Evolutionary conservation across 1,139 yeast species (phyloP).

Genomic region (Pichia sp.): DNA sequence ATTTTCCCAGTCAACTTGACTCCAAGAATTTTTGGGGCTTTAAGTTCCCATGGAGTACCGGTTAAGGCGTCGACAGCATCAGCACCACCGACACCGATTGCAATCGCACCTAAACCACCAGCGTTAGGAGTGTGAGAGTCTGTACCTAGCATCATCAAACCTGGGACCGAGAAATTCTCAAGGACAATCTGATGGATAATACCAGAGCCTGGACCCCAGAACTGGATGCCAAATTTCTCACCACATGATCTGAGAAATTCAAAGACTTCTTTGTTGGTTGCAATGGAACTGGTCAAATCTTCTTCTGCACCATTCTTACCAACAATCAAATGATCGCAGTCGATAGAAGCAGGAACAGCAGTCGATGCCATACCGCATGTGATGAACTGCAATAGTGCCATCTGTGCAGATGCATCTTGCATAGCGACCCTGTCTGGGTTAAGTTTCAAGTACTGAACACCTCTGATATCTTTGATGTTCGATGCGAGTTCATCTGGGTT

Average conservation of each 20-base stretch:
- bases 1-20: slow-evolving; percentile 84
- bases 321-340: slow-evolving; percentile 95
- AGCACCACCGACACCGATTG: slow-evolving; percentile 99
- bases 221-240: slow-evolving; percentile 88
- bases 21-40: slow-evolving; percentile 91
- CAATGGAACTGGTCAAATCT: slow-evolving; percentile 71
- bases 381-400: slow-evolving; percentile 95
- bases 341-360: slow-evolving; percentile 91
- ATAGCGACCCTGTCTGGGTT: slow-evolving; percentile 98
- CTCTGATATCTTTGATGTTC: slow-evolving; percentile 61
- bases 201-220: slow-evolving; percentile 99
- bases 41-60: slow-evolving; percentile 98
- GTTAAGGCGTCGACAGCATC: slow-evolving; percentile 97
- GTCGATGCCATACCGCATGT: slow-evolving; percentile 86
- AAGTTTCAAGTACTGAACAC: slow-evolving; percentile 78
- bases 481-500: slow-evolving; percentile 72
- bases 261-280: slow-evolving; percentile 88
- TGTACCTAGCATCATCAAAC: slow-evolving; percentile 93
- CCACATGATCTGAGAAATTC: slow-evolving; percentile 90
- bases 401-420: slow-evolving; percentile 99
- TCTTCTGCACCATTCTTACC: slow-evolving; percentile 86
- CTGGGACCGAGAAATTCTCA: slow-evolving; percentile 93
- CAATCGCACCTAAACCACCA: slow-evolving; percentile 95
- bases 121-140: slow-evolving; percentile 98
- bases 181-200: slow-evolving; percentile 95